Evolutionary conservation across 1,284 basidiomycete genomes (phyloP).

Genomic region (Clitocybe nebularis): DNA sequence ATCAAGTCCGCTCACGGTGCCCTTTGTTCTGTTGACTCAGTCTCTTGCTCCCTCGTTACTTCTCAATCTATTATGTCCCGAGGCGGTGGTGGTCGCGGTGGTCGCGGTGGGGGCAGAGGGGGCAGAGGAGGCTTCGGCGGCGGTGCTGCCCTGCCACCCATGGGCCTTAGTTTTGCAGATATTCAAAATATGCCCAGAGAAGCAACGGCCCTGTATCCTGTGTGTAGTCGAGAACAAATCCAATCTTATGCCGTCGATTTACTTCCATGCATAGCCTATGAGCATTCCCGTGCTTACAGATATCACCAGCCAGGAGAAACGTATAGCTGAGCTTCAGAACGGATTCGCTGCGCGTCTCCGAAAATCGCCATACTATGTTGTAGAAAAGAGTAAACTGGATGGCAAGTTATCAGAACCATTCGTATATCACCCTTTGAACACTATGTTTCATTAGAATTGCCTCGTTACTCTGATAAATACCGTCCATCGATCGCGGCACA

Average conservation of each 20-base stretch:
- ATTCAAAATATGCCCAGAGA: conserved; percentile 72
- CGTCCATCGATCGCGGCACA: conserved; percentile 54
- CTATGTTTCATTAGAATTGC: conserved; percentile 57
- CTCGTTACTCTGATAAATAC: conserved; percentile 79
- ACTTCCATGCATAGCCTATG: conserved; percentile 23
- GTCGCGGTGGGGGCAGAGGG: conserved; percentile 52
- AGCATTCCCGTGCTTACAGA: conserved; percentile 58
- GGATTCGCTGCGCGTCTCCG: conserved; percentile 62
- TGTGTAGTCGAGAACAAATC: conserved; percentile 35
- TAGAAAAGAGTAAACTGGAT: conserved; percentile 63
- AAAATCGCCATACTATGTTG: conserved; percentile 67
- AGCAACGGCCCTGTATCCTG: conserved; percentile 72
- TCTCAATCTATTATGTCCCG: conserved; percentile 48
- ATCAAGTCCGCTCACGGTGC: conserved; percentile 19
- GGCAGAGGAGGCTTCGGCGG: conserved; percentile 56
- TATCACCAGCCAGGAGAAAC: conserved; percentile 58
- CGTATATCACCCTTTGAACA: no score
- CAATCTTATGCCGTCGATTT: conserved; percentile 9
- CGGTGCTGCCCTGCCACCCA: conserved; percentile 51
- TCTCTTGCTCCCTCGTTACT: conserved; percentile 6
- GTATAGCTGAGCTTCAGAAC: conserved; percentile 59
- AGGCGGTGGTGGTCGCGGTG: conserved; percentile 58
- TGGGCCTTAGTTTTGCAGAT: conserved; percentile 77
- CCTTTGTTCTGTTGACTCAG: conserved; percentile 2
- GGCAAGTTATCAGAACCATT: conserved; percentile 34